Evolutionary conservation across 371 early-diverging fungal species (phyloP), one percentile per base, ranked within the genome.

Genomic region (Lichtheimia hyalospora): DNA sequence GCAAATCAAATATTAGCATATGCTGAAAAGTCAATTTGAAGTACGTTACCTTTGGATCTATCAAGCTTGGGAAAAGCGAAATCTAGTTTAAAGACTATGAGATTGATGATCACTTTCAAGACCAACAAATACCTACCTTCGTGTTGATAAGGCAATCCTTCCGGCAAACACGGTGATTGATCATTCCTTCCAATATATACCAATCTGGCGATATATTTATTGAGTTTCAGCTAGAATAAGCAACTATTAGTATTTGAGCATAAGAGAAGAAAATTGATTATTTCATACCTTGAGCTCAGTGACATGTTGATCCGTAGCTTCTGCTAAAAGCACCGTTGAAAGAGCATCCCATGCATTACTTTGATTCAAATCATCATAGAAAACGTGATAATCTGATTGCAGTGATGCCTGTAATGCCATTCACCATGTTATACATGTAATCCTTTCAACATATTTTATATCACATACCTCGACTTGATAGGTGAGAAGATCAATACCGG

Each of bases 101-200:
- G 34, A 34, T 8, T 34, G 34, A 10, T 10, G 6, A 8, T 34
- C n/a, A n/a, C 34, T 4, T 8, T 10, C 34, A 39, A 23, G 15
- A 13, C 3, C 13, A 23, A 28, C 28, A 25, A 42, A 24, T 34
- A 16, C 49, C 49, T 63, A 66, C 70, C 73, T 63, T 58, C 59
- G 50, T 86, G 86, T 56, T 86, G 86, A 61, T 84, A 84, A 0
- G 86, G 86, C 1, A 81, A 68, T 13, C 80, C 81, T 41, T 82
- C 83, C 5, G 83, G 64, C 3, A 68, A 61, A 14, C 75, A 68
- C n/a, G 80, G 79, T 41, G 79, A 73, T 16, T 71, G 54, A 23
- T 64, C 69, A 39, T 70, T 73, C 44, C 74, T 81, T 20, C 84
- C 86, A 21, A 81, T 70, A 67, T 77, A 82, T 3, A 61, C 74